Evolutionary conservation across 176 grass and related monocot genomes (phyloP), one percentile per base, ranked within the genome.

Genomic region (Canna indica): DNA sequence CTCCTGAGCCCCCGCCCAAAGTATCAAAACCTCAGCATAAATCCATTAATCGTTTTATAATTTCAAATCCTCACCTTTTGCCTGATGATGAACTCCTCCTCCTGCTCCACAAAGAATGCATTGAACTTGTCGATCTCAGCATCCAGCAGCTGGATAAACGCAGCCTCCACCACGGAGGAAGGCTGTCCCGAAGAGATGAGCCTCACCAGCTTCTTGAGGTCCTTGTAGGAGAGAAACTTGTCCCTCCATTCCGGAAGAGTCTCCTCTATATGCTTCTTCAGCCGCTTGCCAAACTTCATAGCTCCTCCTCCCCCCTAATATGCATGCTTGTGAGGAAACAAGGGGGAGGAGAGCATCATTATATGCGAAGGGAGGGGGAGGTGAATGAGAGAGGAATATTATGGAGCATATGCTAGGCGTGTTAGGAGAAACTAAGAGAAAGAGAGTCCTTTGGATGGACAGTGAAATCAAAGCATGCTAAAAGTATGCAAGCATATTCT

Each of bases 271-370:
- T 96, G 91, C 77, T 71, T 88, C 77, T 88, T 96, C 1, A 96
- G 80, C 50, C 85, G 86, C 85, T 96, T 96, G 15, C 91, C 91
- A 58, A 96, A 96, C 74, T 96, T 96, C 91, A 95, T 95, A 34
- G 16, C 35, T 64, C 36, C 25, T 36, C 36, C n/a, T 25, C 6
- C 36, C n/a, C 36, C 36, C 31, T 18, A 2, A 22, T 25, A 13
- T 7, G 62, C 4, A 36, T 65, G 16, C 62, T n/a, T n/a, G 41
- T 44, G 41, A 73, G 76, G 59, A 26, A 25, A 22, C n/a, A n/a
- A n/a, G n/a, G n/a, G n/a, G 20, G 78, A 22, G 11, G 52, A 47
- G n/a, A 27, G 9, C 9, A 26, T 59, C 32, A 52, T 29, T 26
- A 26, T 36, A 36, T 57, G 68, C 69, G 53, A 64, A 26, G 66